Conservation (phyloP, 306 rosid genomes). For the Pachyrhizus erosus region DNA sequence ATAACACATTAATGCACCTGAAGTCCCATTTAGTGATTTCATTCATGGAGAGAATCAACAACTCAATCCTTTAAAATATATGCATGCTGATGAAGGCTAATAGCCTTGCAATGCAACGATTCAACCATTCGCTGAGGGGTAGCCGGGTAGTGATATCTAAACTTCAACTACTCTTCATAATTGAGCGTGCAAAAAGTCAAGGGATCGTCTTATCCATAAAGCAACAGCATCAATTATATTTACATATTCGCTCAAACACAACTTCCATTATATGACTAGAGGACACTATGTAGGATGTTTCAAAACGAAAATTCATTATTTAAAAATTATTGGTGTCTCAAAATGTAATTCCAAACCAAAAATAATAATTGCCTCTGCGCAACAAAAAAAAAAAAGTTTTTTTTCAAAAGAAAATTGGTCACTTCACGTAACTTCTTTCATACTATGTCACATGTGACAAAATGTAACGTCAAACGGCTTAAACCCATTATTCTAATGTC, state of each 20-base stretch:
- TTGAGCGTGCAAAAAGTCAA: slow-evolving; percentile 25
- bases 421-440: neutral
- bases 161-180: slow-evolving; percentile 12
- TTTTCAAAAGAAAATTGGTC: neutral
- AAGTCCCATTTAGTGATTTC: too few species aligned
- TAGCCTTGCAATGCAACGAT: too few species aligned
- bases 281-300: neutral
- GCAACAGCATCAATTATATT: neutral
- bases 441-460: neutral
- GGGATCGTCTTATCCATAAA: slow-evolving; percentile 9
- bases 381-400: neutral
- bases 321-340: neutral
- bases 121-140: too few species aligned
- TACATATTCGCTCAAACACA: neutral
- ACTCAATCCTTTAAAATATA: too few species aligned
- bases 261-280: neutral
- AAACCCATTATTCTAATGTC: neutral
- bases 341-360: neutral
- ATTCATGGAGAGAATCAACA: too few species aligned
- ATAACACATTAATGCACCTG: too few species aligned
- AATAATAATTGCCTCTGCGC: neutral
- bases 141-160: neutral
- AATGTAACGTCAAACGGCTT: neutral
- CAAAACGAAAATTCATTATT: neutral
- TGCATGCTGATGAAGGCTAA: too few species aligned